These are phyloP conservation scores for Xylona heveae DNA, from an alignment of 495 filamentous ascomycete genomes.

Conservation along the genomic window DNA sequence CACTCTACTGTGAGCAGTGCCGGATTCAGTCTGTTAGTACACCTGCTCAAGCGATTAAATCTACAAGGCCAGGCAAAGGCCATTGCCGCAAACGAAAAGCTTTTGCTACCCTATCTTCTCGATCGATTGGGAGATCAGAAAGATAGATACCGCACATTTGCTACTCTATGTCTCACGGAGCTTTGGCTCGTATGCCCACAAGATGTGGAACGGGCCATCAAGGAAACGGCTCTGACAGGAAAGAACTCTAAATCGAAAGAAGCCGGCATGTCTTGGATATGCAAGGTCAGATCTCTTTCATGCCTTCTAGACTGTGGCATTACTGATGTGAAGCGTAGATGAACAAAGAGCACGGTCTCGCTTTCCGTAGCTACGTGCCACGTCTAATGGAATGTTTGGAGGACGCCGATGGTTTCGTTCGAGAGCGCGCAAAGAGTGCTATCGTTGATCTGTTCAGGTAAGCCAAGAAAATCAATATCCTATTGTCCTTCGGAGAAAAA, in stretches of 20 bases:
- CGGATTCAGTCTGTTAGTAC: slow-evolving; percentile 67
- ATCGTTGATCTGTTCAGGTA: slow-evolving; percentile 75
- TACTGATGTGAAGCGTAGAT: slow-evolving; percentile 27
- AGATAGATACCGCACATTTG: slow-evolving; percentile 52
- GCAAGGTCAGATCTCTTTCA: slow-evolving; percentile 27
- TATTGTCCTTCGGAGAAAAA: slow-evolving; percentile 2
- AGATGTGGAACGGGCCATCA: slow-evolving; percentile 62
- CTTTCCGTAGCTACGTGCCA: slow-evolving; percentile 66
- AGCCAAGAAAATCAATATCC: slow-evolving; percentile 6
- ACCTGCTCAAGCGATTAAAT: slow-evolving; percentile 61
- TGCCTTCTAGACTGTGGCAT: slow-evolving; percentile 5
- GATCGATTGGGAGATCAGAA: slow-evolving; percentile 80
- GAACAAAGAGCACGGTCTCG: slow-evolving; percentile 51
- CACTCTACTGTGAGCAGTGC: slow-evolving; percentile 46
- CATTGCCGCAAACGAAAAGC: slow-evolving; percentile 38
- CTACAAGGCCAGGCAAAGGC: slow-evolving; percentile 62
- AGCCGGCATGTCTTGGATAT: slow-evolving; percentile 61
- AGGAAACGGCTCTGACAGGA: slow-evolving; percentile 53
- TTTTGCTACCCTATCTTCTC: slow-evolving; percentile 47
- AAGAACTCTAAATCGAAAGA: slow-evolving; percentile 72
- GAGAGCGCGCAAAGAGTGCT: slow-evolving; percentile 60
- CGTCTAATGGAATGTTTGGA: slow-evolving; percentile 68
- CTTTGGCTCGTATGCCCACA: slow-evolving; percentile 40
- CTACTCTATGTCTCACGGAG: slow-evolving; percentile 51
- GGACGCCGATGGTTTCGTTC: slow-evolving; percentile 68